phyloP scores from a whole-genome alignment of 2,329 filamentous ascomycete species.

The Neoscytalidium dimidiatum region DNA sequence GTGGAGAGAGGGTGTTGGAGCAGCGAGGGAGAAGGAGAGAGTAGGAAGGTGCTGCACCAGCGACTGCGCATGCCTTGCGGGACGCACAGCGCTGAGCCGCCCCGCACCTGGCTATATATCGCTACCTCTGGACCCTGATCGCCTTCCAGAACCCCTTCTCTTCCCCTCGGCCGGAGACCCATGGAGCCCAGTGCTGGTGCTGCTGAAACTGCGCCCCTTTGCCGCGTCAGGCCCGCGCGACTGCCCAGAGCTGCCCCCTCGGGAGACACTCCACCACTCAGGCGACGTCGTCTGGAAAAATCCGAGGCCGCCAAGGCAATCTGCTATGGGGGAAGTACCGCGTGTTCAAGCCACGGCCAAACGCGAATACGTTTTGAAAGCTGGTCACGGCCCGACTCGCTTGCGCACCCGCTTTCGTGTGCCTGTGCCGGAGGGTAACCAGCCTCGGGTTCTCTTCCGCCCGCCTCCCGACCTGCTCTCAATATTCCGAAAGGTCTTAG shows the following conservation, averaged over 20 bases:
- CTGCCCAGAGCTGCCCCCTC: too few relatives aligned
- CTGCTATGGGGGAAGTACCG: neutral
- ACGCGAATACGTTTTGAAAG: neutral
- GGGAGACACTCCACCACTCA: too few relatives aligned
- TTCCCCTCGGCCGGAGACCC: neutral
- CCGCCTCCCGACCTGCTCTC: too few relatives aligned
- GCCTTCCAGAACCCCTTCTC: neutral
- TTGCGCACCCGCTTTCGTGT: neutral
- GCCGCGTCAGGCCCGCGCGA: constrained; percentile 3
- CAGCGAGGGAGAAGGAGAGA: neutral
- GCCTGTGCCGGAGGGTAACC: neutral
- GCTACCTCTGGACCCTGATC: neutral
- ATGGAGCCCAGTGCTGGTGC: neutral
- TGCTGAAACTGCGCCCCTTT: constrained; percentile 14
- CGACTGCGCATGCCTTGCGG: neutral
- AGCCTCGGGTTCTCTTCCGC: neutral
- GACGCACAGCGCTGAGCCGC: neutral
- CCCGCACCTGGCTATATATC: neutral
- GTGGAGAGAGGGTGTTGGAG: neutral
- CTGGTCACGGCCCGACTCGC: neutral
- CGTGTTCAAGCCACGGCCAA: neutral
- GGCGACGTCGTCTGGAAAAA: neutral
- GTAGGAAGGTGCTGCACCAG: neutral
- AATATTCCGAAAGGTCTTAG: too few relatives aligned
- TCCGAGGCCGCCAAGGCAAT: neutral